Evolutionary conservation across 768 basidiomycete genomes (phyloP), one percentile per base, ranked within the genome.

Genomic region (Rhodosporidiobolus odoratus): DNA sequence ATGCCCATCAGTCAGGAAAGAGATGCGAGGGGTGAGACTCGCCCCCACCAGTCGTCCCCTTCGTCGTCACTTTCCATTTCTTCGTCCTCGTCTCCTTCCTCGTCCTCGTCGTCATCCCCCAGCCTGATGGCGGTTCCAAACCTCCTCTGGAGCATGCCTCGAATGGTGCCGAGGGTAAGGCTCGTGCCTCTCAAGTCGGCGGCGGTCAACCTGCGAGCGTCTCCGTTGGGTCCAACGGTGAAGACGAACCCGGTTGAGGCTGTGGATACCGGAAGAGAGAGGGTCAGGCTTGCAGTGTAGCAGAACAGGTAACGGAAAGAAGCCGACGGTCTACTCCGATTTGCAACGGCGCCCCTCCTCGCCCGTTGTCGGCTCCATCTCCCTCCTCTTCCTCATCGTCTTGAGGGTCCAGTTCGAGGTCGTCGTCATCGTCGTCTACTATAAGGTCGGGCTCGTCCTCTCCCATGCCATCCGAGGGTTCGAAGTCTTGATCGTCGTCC

Each of bases 311-410:
- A 9, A 25, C 43, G 64, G 6, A 30, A 30, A 23, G 45, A 2
- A 27, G 41, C 62, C n/a, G 1, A 68, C 71, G 65, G 57, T 69
- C 62, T 9, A 53, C 34, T 1, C 64, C 72, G 54, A 73, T 73
- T 27, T 57, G 48, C 21, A 69, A 38, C 8, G 48, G 41, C 2
- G 48, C 38, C 0, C 54, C 1, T 1, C 63, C 2, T 50, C 69
- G 10, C 45, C 65, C 16, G 63, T 59, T 48, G 37, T 56, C 32
- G 63, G 43, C 53, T 9, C 43, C 35, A 4, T 63, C 71, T 5
- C 59, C 74, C 40, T 68, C 67, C 23, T 64, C 59, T 23, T 70
- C 61, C 4, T 61, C 65, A 23, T 53, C 75, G 9, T 32, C 40
- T 15, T 50, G 23, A 0, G 27, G 50, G 23, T 58, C 10, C 54